Base-by-base conservation (phyloP, 1,139 yeast genomes). In the Blastobotrys ciferrii region DNA sequence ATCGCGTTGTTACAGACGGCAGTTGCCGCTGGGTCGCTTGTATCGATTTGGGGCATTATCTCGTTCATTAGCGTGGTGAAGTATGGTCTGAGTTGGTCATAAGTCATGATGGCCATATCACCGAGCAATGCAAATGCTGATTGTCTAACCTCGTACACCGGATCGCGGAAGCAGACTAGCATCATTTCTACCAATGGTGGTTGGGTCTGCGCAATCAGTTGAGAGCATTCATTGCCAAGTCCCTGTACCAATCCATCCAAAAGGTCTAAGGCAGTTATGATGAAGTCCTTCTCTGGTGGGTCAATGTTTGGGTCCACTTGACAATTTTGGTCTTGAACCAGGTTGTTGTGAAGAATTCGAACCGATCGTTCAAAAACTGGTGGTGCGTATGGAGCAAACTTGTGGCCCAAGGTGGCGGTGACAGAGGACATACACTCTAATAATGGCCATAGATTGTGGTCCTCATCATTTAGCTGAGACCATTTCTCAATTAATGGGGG, bases 201-300 rank as follows among this genome's bases (percentile, higher is more conserved):
- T 31, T 58, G 56, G 32, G 55, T 43, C 39, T 53, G 56, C 14
- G 47, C 32, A 45, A 87, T 74, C 50, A 91, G 72, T 44, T 78
- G 82, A 3, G 76, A 78, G 19, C 84, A 74, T 57, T 82, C 82
- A 9, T 69, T 66, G 9, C 86, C 87, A 53, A 92, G 75, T 1
- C 98, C 98, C 69, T 91, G 98, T 13, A 89, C 82, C 50, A 92
- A 71, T 1, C 98, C 98, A 66, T 91, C 98, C 31, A 92, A 76
- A 59, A 92, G 75, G 64, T 92, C 98, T 45, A 92, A 68, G 1
- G 97, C 81, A 1, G 98, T 87, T 36, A 92, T 89, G 56, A 87
- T 77, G 59, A 91, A 88, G 66, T 91, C 97, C 64, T 86, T 87
- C 63, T 92, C 97, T 1, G 96, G 96, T 1, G 85, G 78, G 17